Evolutionary conservation across 805 yeast species (phyloP).

Genomic region (Tetrapisispora nanseiensis): DNA sequence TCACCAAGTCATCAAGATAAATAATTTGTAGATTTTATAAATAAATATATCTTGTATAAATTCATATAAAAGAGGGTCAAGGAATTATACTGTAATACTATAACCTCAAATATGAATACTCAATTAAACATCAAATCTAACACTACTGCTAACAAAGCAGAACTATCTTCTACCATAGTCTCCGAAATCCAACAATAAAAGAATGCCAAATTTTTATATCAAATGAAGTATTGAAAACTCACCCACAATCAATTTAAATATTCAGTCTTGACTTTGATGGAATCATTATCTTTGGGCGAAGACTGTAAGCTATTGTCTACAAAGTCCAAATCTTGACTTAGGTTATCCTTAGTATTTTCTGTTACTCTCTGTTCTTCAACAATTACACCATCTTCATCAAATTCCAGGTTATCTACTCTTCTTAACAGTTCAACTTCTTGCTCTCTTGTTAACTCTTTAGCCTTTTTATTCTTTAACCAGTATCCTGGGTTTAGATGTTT

Average conservation of each 20-base stretch:
- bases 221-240: too few relatives aligned
- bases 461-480: slow-evolving; percentile 59
- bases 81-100: too few relatives aligned
- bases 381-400: slow-evolving; percentile 30
- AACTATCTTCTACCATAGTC: too few relatives aligned
- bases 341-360: not conserved
- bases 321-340: not conserved
- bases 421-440: slow-evolving; percentile 46
- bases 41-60: too few relatives aligned
- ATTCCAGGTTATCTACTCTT: slow-evolving; percentile 32
- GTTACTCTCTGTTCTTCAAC: not conserved
- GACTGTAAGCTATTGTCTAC: not conserved
- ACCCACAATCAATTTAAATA: not conserved
- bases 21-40: too few relatives aligned
- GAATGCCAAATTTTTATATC: too few relatives aligned
- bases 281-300: not conserved
- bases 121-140: too few relatives aligned
- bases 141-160: too few relatives aligned
- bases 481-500: slow-evolving; percentile 62
- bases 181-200: not conserved
- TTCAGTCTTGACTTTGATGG: not conserved
- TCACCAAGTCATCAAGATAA: too few relatives aligned
- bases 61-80: too few relatives aligned
- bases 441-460: slow-evolving; percentile 42
- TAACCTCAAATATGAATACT: too few relatives aligned